Evolutionary conservation across 192 early-diverging fungal genomes (phyloP), one percentile per base, ranked within the genome.

Genomic region (Entomortierella lignicola): DNA sequence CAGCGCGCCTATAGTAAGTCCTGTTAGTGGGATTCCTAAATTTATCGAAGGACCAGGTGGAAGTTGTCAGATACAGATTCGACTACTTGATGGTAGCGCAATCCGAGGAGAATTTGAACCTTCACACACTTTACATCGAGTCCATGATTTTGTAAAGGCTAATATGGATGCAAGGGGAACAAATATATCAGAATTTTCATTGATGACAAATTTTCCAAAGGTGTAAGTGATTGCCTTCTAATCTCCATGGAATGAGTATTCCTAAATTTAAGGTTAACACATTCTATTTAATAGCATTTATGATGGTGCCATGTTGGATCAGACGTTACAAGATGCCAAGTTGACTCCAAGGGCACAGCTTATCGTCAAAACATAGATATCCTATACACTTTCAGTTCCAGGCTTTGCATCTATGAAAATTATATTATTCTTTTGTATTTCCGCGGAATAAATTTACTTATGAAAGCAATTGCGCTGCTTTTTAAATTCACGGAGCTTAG

Each of bases 21-120:
- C 32, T 7, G 25, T 11, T 42, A 43, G 13, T 12, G 29, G 34
- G 21, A 32, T 13, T 23, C n/a, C 56, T 34, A 60, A 66, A 41
- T 61, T 30, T 6, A 27, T 70, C 0, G 75, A 79, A 27, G 63
- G 67, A 23, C 75, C 75, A 20, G 67, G 75, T 17, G 75, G 75
- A 6, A 70, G 56, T 51, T 79, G 75, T 41, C 75, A 79, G 48
- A 79, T 79, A 20, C 75, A 79, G 31, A 51, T 79, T 12, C 66
- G 75, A 26, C 44, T 79, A 5, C 21, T 66, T 32, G 75, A 79
- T 39, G 75, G 75, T 8, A 63, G 67, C 13, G 32, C 58, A 15
- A 61, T 79, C 27, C 75, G 75, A 2, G 75, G 75, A 0, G 27
- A 69, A n/a, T 79, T 79, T 59, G 75, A 79, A 25, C 62, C 75